Evolutionary conservation across 164 flowering plant species (phyloP).

Genomic region (Tetrastigma voinierianum): DNA sequence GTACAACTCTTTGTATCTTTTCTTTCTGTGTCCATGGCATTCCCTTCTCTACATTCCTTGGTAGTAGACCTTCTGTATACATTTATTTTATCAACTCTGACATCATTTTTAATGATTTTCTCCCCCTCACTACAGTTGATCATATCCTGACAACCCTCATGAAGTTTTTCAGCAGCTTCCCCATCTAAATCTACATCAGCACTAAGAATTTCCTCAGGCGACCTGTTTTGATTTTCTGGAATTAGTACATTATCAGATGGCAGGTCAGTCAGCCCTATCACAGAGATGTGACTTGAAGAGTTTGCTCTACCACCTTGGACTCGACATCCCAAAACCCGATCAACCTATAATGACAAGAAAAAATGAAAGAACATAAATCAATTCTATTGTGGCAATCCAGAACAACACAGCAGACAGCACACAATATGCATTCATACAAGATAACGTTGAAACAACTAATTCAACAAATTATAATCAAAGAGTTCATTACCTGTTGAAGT

Average conservation of each 20-base stretch:
- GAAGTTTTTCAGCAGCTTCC: slow-evolving; percentile 23
- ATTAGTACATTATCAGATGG: slow-evolving; percentile 27
- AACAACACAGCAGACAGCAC: neutral
- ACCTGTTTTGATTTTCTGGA: slow-evolving; percentile 27
- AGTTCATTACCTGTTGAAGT: slow-evolving; percentile 55
- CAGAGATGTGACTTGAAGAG: slow-evolving; percentile 26
- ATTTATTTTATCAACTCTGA: slow-evolving; percentile 30
- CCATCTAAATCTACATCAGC: slow-evolving; percentile 28
- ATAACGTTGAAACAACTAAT: neutral
- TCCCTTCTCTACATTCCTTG: slow-evolving; percentile 36
- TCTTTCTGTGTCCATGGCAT: slow-evolving; percentile 21
- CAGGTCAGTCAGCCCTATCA: slow-evolving; percentile 17
- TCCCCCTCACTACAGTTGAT: slow-evolving; percentile 17
- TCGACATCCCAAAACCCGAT: slow-evolving; percentile 90
- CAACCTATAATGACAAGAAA: slow-evolving; percentile 61
- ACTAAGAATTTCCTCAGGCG: slow-evolving; percentile 24
- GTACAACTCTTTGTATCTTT: slow-evolving; percentile 15
- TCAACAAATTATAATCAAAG: neutral
- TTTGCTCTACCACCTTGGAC: slow-evolving; percentile 29
- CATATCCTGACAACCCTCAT: slow-evolving; percentile 16
- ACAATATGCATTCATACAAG: neutral
- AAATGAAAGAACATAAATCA: slow-evolving; percentile 5
- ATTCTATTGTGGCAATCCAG: neutral
- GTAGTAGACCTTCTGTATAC: slow-evolving; percentile 37
- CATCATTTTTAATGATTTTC: slow-evolving; percentile 21